phyloP scores from a whole-genome alignment of 495 filamentous ascomycete species.

The Aspergillus affinis region DNA sequence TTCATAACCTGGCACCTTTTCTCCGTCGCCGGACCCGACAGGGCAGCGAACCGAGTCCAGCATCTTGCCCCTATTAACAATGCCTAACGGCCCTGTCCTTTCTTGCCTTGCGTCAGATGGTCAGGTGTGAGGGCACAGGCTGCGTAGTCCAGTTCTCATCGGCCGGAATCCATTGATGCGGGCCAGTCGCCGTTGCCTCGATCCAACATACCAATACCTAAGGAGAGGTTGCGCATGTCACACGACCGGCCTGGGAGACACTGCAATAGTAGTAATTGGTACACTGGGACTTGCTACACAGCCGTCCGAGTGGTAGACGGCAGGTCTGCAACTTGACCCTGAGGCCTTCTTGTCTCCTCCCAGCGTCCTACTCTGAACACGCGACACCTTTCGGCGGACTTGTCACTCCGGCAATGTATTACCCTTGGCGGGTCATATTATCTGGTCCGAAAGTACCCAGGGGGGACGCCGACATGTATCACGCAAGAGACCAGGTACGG shows the following conservation, averaged over 20 bases:
- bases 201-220: neutral
- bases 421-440: neutral
- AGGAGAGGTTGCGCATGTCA: slow-evolving; percentile 16
- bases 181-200: neutral
- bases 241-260: slow-evolving; percentile 10
- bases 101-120: neutral
- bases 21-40: neutral
- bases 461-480: neutral
- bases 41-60: neutral
- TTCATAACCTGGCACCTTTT: slow-evolving; percentile 5
- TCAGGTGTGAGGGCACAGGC: neutral
- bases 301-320: neutral
- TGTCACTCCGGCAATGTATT: neutral
- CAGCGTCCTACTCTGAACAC: neutral
- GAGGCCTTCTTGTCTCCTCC: neutral
- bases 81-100: neutral
- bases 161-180: neutral
- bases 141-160: neutral
- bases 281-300: neutral
- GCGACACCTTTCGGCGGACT: neutral
- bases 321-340: neutral
- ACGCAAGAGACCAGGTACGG: neutral
- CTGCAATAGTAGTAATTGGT: slow-evolving; percentile 24
- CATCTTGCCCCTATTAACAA: neutral
- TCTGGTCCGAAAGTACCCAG: neutral